These are phyloP conservation scores for Mycosphaerella arachidis DNA, from an alignment of 2,329 filamentous ascomycete species.

Conservation along the genomic window DNA sequence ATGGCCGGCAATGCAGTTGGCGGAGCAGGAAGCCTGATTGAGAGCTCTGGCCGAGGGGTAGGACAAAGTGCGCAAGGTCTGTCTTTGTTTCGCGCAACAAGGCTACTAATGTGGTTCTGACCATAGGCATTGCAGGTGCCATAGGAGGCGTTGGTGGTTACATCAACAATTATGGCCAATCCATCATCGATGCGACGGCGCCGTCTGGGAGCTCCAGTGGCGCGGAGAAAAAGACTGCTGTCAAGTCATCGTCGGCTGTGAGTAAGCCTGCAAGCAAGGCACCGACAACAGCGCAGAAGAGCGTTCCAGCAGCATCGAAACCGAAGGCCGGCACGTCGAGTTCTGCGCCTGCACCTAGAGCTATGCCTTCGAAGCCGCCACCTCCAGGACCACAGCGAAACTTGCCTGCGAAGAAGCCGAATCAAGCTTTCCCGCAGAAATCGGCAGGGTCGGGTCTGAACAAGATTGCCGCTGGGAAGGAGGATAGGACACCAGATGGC, in stretches of 20 bases:
- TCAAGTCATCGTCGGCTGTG: conserved; percentile 20
- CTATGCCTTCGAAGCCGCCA: conserved; percentile 9
- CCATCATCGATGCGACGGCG: conserved; percentile 29
- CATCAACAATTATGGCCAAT: conserved; percentile 34
- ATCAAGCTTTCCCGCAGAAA: not conserved
- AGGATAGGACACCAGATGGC: conserved; percentile 16
- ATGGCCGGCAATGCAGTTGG: conserved; percentile 37
- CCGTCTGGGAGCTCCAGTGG: conserved; percentile 25
- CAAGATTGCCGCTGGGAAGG: conserved; percentile 9
- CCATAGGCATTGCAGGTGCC: conserved; percentile 32
- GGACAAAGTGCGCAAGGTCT: conserved; percentile 31
- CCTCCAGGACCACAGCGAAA: conserved; percentile 1
- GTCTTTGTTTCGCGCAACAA: conserved; percentile 2
- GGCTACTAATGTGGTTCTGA: conserved; percentile 16
- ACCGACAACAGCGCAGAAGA: conserved; percentile 3
- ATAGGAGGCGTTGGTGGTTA: conserved; percentile 32
- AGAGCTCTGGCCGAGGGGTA: conserved; percentile 30
- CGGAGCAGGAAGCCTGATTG: conserved; percentile 32
- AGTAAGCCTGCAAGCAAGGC: conserved; percentile 10
- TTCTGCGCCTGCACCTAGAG: conserved; percentile 2
- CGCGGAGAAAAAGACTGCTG: conserved; percentile 24
- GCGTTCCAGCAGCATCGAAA: not conserved
- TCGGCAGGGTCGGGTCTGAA: not conserved
- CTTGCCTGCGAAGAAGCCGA: conserved; percentile 9
- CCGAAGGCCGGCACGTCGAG: not conserved